phyloP scores from a whole-genome alignment of 768 basidiomycete species.

The Naematelia aurantialba region DNA sequence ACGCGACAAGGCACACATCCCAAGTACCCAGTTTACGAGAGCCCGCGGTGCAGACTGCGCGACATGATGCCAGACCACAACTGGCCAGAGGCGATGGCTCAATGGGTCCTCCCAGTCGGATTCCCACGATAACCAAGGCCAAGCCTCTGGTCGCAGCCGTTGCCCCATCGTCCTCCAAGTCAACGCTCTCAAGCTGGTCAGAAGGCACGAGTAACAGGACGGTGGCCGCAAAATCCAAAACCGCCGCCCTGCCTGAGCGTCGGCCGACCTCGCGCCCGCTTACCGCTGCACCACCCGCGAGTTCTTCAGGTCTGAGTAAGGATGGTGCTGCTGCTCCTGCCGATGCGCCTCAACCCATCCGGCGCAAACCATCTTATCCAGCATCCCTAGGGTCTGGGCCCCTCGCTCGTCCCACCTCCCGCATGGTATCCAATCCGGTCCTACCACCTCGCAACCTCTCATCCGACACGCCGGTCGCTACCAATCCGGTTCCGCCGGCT shows the following conservation, averaged over 20 bases:
- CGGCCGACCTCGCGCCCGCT: constrained; percentile 25
- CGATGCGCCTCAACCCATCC: constrained; percentile 9
- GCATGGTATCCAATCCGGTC: constrained; percentile 39
- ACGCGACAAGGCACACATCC: no score
- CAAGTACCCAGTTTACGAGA: no score
- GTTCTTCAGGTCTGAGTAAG: background rate
- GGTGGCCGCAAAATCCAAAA: background rate
- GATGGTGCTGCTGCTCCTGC: constrained; percentile 2
- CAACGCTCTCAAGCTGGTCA: background rate
- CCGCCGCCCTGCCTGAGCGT: constrained; percentile 16
- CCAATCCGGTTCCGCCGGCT: background rate
- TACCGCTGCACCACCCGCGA: background rate
- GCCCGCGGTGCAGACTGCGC: no score
- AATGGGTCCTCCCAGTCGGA: constrained; percentile 23
- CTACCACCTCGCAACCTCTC: constrained; percentile 10
- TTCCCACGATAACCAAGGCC: constrained; percentile 6
- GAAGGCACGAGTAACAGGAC: background rate
- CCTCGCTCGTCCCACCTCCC: constrained; percentile 23
- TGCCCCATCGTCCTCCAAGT: constrained; percentile 3
- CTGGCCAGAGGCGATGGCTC: background rate
- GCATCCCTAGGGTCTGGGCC: constrained; percentile 39
- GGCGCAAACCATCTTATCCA: constrained; percentile 43
- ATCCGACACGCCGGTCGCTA: constrained; percentile 5
- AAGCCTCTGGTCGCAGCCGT: constrained; percentile 1
- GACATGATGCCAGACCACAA: no score